Base-by-base conservation (phyloP, 1,139 yeast genomes). In the Blastobotrys indianensis region DNA sequence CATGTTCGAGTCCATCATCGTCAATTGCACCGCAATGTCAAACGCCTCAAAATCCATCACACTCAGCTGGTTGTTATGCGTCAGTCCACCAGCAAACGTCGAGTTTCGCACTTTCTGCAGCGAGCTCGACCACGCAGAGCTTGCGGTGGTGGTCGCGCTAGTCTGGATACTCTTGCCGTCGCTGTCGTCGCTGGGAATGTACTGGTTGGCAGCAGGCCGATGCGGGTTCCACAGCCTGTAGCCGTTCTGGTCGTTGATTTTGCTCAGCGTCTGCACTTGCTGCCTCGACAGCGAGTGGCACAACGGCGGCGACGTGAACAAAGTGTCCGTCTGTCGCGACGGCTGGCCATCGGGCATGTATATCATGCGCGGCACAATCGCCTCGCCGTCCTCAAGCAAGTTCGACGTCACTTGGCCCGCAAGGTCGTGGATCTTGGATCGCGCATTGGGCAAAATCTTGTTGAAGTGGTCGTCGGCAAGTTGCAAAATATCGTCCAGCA, bases 1-100 rank as follows among this genome's bases (percentile, higher is more conserved):
- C 40, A 88, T 74, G 41, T 73, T 75, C 6, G 85, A 80, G 64
- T 90, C 96, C 56, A 90, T 77, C 33, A 85, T 67, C 0, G 96
- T 85, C 50, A 90, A 69, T 61, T 88, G 97, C 58, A 82, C 82
- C 2, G 97, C 96, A 40, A 86, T 68, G 57, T 87, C 96, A 51
- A 81, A 69, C 0, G 94, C 83, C 59, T 85, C 87, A 56, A 83
- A 75, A 52, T 85, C 92, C 23, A 82, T 67, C 62, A 56, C 77
- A 75, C 50, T 45, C 33, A 58, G 37, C 8, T 48, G 37, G 15
- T 32, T 33, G 13, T 33, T 31, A 25, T 37, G 35, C 7, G 30
- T 28, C n/a, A 9, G 35, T 23, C 16, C 37, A 9, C 29, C 33
- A 38, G 36, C 31, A 36, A 47, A 49, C 8, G 45, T 46, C 8